Conservation (phyloP, 2,329 filamentous ascomycete species). For the Allantophomopsis lycopodina region DNA sequence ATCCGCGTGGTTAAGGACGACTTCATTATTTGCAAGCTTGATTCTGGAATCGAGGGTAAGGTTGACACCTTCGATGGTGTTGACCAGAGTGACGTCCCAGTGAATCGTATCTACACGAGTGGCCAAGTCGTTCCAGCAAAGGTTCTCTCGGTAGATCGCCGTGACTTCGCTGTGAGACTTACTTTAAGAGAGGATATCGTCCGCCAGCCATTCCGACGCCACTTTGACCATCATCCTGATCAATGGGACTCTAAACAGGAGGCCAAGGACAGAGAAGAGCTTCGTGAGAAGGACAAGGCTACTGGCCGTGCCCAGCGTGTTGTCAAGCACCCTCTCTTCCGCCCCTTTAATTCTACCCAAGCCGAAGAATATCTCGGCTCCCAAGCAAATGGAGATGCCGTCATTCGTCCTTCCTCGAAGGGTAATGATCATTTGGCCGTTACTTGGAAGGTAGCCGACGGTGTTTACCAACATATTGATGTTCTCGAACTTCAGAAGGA, state of each 20-base stretch:
- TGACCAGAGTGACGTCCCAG: constrained; percentile 49
- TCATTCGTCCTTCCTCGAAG: constrained; percentile 91
- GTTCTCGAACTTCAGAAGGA: constrained; percentile 95
- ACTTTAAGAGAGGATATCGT: constrained; percentile 74
- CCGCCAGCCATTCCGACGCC: constrained; percentile 55
- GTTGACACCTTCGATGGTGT: constrained; percentile 75
- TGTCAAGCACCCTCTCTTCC: constrained; percentile 95
- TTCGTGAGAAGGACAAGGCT: constrained; percentile 74
- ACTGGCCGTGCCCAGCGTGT: constrained; percentile 83
- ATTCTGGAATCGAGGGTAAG: constrained; percentile 86
- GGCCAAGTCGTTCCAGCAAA: constrained; percentile 85
- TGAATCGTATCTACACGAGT: constrained; percentile 59
- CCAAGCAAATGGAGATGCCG: constrained; percentile 74
- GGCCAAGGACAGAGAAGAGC: constrained; percentile 64
- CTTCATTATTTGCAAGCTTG: constrained; percentile 84
- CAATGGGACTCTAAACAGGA: constrained; percentile 86
- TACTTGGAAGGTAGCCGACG: constrained; percentile 95
- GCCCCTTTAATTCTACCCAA: constrained; percentile 80
- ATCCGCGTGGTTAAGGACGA: constrained; percentile 83
- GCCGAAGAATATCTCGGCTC: constrained; percentile 88
- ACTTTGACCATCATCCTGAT: constrained; percentile 57
- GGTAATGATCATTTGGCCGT: constrained; percentile 90
- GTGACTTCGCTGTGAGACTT: constrained; percentile 70
- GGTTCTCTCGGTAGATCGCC: constrained; percentile 75
- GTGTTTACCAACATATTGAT: constrained; percentile 95